Percentiles rank a stretch among this genome's conserved stretches.
Conservation (phyloP, 2,329 filamentous ascomycete species). For the Diplodia mutila region DNA sequence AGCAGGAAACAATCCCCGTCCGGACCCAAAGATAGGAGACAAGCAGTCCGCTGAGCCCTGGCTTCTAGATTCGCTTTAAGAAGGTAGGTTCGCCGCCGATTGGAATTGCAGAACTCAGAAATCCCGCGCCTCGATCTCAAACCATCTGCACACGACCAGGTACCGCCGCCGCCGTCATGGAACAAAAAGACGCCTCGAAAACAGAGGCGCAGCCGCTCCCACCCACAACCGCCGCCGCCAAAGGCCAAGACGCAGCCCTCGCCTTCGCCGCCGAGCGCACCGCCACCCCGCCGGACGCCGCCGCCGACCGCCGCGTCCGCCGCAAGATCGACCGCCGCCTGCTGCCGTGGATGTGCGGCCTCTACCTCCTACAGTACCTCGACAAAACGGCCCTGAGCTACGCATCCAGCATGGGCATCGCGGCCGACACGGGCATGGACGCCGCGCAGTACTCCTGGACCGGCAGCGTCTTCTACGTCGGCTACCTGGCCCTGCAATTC, state of each 20-base stretch:
- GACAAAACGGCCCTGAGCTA: conserved; percentile 67
- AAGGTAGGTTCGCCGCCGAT: not conserved
- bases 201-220: not conserved
- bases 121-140: not conserved
- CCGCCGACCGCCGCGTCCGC: conserved; percentile 38
- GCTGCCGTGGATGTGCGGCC: conserved; percentile 59
- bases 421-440: conserved; percentile 53
- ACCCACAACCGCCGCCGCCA: not conserved
- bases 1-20: not conserved
- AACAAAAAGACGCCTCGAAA: not conserved
- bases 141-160: no score
- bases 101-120: not conserved
- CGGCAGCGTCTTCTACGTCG: conserved; percentile 59
- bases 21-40: not conserved
- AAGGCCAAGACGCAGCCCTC: not conserved
- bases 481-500: conserved; percentile 18
- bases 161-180: not conserved
- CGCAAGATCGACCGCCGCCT: conserved; percentile 57
- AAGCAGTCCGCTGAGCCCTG: not conserved
- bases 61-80: not conserved
- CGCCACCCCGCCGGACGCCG: not conserved
- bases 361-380: conserved; percentile 66
- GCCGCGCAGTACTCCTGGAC: conserved; percentile 57
- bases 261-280: not conserved
- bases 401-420: conserved; percentile 66